These are phyloP conservation scores for Cicer chorassanicum DNA, from an alignment of 306 rosid genomes.

Conservation along the genomic window DNA sequence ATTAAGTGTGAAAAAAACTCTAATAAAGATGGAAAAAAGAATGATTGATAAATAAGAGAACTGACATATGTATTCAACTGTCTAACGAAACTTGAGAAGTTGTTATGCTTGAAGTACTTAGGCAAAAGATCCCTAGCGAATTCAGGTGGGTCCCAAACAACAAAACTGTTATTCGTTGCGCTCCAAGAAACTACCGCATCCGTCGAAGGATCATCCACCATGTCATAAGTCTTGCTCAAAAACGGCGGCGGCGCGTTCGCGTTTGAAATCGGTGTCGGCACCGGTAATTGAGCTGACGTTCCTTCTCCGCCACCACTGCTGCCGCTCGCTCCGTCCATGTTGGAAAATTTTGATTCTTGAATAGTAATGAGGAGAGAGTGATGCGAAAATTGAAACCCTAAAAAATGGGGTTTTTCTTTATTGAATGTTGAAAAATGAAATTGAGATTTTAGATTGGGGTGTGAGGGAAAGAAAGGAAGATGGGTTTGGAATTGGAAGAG, in stretches of 20 bases:
- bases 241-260: constrained; percentile 88
- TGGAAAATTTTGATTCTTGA: background rate
- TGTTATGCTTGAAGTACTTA: constrained; percentile 87
- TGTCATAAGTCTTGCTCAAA: constrained; percentile 91
- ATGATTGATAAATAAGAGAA: constrained; percentile 1
- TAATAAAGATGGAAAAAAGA: background rate
- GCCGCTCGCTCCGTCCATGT: constrained; percentile 59
- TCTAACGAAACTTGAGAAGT: constrained; percentile 93
- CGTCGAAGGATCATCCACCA: constrained; percentile 89
- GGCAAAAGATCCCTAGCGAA: constrained; percentile 94
- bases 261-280: constrained; percentile 67
- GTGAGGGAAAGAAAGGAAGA: background rate
- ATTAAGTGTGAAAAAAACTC: too few relatives aligned
- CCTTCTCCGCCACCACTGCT: constrained; percentile 52
- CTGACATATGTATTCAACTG: constrained; percentile 94
- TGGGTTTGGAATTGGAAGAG: background rate
- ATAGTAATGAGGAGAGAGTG: constrained; percentile 27
- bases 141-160: constrained; percentile 98
- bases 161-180: constrained; percentile 87
- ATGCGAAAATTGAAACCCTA: constrained; percentile 52
- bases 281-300: constrained; percentile 38
- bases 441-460: background rate
- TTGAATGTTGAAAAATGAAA: background rate
- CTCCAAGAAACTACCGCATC: constrained; percentile 91
- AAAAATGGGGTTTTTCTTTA: background rate